Percentiles rank a stretch among this genome's conserved stretches.
phyloP scores from a whole-genome alignment of 495 filamentous ascomycete species.

The Cladorrhinum samala region DNA sequence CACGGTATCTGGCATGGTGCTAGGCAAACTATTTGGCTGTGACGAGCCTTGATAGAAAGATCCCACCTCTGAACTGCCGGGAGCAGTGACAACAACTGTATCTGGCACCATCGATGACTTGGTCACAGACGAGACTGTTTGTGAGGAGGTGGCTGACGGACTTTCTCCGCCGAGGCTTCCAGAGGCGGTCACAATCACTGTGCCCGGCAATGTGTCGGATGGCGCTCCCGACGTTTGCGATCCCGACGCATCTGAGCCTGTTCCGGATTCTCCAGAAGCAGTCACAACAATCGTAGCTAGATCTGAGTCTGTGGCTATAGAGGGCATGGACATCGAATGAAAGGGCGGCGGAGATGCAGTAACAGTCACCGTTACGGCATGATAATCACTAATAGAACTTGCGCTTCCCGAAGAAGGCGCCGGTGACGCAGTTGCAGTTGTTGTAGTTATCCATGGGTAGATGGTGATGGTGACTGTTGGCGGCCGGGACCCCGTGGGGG shows the following conservation, averaged over 20 bases:
- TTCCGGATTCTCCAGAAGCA: background rate
- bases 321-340: background rate
- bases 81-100: background rate
- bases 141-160: background rate
- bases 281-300: background rate
- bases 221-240: background rate
- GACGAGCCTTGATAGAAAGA: background rate
- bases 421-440: background rate
- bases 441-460: background rate
- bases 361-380: conserved; percentile 4
- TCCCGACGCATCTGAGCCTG: background rate
- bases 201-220: background rate
- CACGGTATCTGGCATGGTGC: background rate
- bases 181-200: conserved; percentile 6
- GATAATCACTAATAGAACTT: background rate
- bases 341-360: background rate
- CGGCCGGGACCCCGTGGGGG: background rate
- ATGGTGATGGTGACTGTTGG: conserved; percentile 18
- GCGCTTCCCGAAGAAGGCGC: background rate
- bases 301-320: background rate
- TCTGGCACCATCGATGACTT: background rate
- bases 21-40: conserved; percentile 6
- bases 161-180: background rate
- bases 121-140: background rate
- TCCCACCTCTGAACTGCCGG: background rate